Percentiles rank a stretch among this genome's conserved stretches.
Conservation (phyloP, 202 grass and related monocot genomes). For the Eragrostis tef region DNA sequence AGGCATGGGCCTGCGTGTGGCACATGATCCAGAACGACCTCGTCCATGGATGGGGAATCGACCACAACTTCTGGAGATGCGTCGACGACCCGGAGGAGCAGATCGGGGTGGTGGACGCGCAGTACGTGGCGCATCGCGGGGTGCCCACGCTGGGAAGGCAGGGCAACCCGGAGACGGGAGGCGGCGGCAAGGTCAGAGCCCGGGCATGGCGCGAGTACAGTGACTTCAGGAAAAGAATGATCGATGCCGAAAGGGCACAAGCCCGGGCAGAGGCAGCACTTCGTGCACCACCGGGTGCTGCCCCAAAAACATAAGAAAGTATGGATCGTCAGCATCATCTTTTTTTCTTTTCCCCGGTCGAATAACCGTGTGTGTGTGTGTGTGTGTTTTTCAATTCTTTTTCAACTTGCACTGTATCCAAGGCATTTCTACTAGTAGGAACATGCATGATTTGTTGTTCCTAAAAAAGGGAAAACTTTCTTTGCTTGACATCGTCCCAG, state of each 20-base stretch:
- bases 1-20: slow-evolving; percentile 77
- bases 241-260: background rate
- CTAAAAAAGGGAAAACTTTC: no score
- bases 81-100: slow-evolving; percentile 59
- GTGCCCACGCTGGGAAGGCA: slow-evolving; percentile 50
- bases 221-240: background rate
- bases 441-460: no score
- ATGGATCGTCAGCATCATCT: no score
- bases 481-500: no score
- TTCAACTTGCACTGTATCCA: no score
- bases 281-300: background rate
- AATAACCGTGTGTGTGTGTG: no score
- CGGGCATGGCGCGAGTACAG: background rate
- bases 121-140: slow-evolving; percentile 63
- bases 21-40: slow-evolving; percentile 88
- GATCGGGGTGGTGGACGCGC: slow-evolving; percentile 73
- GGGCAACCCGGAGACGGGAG: background rate
- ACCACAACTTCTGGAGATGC: slow-evolving; percentile 70
- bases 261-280: background rate
- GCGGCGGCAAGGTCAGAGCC: background rate
- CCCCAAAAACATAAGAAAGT: background rate
- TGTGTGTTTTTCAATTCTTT: no score
- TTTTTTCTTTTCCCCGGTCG: no score
- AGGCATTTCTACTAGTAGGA: no score
- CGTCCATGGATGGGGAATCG: slow-evolving; percentile 83